phyloP scores from a whole-genome alignment of 2,329 filamentous ascomycete genomes.

The Capronia coronata region DNA sequence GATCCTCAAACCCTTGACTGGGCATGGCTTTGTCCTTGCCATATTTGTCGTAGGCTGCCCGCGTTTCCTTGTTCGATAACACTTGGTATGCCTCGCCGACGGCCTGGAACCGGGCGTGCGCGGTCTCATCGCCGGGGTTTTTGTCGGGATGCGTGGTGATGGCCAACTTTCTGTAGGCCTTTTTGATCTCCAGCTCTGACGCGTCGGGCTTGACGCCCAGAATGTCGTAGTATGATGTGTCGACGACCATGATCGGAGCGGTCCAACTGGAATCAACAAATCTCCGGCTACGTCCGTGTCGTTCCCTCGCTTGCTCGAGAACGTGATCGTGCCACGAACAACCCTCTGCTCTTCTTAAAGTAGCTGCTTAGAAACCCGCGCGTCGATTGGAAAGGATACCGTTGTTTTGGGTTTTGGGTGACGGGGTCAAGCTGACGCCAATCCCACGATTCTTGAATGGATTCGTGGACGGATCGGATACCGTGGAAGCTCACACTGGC shows the following conservation, averaged over 20 bases:
- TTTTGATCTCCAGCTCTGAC: slow-evolving; percentile 89
- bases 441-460: no score
- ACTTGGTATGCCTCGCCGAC: slow-evolving; percentile 69
- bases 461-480: no score
- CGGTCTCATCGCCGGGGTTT: slow-evolving; percentile 91
- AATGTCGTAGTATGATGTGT: slow-evolving; percentile 82
- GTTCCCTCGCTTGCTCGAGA: no score
- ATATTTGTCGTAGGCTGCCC: slow-evolving; percentile 91
- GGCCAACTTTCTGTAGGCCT: slow-evolving; percentile 89
- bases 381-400: no score
- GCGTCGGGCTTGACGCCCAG: slow-evolving; percentile 79
- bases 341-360: no score
- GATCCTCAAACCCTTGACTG: slow-evolving; percentile 86
- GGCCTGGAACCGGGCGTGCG: slow-evolving; percentile 87
- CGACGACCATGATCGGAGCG: slow-evolving; percentile 64
- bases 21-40: slow-evolving; percentile 93
- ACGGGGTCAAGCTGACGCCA: no score
- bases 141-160: slow-evolving; percentile 70
- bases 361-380: no score
- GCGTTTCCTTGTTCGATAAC: slow-evolving; percentile 77
- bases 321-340: no score
- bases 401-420: no score
- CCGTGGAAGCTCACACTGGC: background rate
- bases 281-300: background rate
- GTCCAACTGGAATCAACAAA: background rate